Conservation (phyloP, 139 green algal genomes). For the Zygnema circumcarinatum region DNA sequence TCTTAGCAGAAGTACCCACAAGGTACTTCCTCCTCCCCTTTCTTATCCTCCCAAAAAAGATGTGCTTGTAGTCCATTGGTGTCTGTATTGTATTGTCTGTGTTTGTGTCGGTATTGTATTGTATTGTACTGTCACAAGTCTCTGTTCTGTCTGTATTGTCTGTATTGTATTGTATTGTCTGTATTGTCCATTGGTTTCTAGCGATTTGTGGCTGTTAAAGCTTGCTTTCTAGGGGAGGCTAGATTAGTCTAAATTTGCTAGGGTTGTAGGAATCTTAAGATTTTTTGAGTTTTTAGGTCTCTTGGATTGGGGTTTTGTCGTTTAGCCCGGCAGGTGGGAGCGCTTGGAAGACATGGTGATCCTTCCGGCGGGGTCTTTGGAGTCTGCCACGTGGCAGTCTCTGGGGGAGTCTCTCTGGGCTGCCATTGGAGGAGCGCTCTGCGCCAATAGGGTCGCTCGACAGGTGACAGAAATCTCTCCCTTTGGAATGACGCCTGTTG, state of each 20-base stretch:
- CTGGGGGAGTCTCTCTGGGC: conserved; percentile 18
- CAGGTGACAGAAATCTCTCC: conserved; percentile 18
- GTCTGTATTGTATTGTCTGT: no score
- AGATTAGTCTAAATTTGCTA: conserved; percentile 1
- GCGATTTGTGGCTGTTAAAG: not conserved
- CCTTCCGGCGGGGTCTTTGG: conserved; percentile 15
- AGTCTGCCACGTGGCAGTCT: conserved; percentile 3
- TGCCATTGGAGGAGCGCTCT: conserved; percentile 8
- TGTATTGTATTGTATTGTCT: no score
- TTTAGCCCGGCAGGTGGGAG: conserved; percentile 37
- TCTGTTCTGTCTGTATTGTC: no score
- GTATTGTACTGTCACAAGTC: no score
- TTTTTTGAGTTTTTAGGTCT: conserved; percentile 15
- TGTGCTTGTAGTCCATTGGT: no score
- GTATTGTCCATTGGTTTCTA: no score
- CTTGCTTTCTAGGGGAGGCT: not conserved
- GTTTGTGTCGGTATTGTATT: no score
- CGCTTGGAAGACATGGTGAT: conserved; percentile 44
- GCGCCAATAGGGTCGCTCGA: conserved; percentile 20
- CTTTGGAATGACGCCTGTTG: no score
- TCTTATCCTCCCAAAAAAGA: not conserved
- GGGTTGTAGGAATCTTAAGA: not conserved
- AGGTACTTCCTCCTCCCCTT: not conserved
- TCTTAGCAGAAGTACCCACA: conserved; percentile 1
- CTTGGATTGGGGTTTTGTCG: conserved; percentile 10